Conservation (phyloP, 78 protist genomes). For the Pigoraptor vietnamica region DNA sequence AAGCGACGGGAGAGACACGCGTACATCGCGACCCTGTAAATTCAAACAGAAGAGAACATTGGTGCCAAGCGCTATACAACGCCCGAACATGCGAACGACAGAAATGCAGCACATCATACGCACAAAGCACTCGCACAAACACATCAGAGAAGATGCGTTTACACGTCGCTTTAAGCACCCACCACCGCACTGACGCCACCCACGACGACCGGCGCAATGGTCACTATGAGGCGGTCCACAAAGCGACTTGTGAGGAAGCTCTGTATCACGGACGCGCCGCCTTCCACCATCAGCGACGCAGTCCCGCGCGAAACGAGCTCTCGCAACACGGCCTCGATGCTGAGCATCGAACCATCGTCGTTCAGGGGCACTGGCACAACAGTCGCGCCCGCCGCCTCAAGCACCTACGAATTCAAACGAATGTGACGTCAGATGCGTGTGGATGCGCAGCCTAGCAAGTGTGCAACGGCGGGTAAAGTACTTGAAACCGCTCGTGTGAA, state of each 20-base stretch:
- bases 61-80: no score
- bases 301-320: neutral
- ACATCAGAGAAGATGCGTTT: no score
- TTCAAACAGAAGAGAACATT: neutral
- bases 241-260: constrained; percentile 4
- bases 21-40: neutral
- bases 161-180: neutral
- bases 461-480: no score
- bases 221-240: constrained; percentile 12
- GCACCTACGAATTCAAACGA: neutral
- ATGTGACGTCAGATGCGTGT: neutral
- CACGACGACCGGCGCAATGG: constrained; percentile 21
- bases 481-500: no score
- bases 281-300: constrained; percentile 36
- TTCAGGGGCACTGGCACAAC: neutral
- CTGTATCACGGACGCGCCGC: constrained; percentile 24
- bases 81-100: no score
- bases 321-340: neutral
- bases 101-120: no score
- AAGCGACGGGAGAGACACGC: neutral
- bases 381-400: neutral
- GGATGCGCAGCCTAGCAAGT: no score
- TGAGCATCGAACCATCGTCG: neutral
- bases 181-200: neutral
- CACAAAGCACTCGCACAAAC: no score